Percentiles rank a stretch among this genome's conserved stretches.
phyloP scores from a whole-genome alignment of 768 basidiomycete species.

The Suillus alpinus region DNA sequence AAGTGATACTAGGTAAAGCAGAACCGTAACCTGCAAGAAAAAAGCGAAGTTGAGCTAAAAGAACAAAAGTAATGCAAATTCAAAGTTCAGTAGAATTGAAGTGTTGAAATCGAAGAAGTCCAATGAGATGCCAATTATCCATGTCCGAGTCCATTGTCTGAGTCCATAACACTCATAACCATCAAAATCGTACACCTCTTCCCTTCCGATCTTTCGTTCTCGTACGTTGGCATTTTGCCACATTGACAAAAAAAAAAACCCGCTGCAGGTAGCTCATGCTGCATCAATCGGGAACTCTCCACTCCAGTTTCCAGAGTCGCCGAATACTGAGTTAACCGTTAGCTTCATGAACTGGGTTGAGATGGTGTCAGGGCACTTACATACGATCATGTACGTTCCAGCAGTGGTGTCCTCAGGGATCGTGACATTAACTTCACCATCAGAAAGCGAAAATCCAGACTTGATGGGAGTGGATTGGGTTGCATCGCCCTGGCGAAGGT shows the following conservation, averaged over 20 bases:
- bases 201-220: background rate
- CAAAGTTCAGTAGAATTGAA: background rate
- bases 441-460: constrained; percentile 33
- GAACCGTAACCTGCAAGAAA: background rate
- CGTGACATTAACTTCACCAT: constrained; percentile 35
- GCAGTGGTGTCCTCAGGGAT: constrained; percentile 37
- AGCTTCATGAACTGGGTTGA: background rate
- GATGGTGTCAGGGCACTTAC: constrained; percentile 30
- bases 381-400: constrained; percentile 41
- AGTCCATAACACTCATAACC: background rate
- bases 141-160: background rate
- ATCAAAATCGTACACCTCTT: background rate
- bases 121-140: background rate
- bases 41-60: background rate
- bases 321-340: constrained; percentile 39
- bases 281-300: constrained; percentile 40
- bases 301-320: constrained; percentile 53
- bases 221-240: background rate
- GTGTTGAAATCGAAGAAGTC: background rate
- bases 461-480: constrained; percentile 37
- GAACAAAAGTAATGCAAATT: background rate
- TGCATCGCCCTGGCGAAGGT: constrained; percentile 35
- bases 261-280: constrained; percentile 5
- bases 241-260: background rate
- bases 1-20: background rate